Base-by-base conservation (phyloP, 371 early-diverging fungal genomes). In the Mucor racemosus region DNA sequence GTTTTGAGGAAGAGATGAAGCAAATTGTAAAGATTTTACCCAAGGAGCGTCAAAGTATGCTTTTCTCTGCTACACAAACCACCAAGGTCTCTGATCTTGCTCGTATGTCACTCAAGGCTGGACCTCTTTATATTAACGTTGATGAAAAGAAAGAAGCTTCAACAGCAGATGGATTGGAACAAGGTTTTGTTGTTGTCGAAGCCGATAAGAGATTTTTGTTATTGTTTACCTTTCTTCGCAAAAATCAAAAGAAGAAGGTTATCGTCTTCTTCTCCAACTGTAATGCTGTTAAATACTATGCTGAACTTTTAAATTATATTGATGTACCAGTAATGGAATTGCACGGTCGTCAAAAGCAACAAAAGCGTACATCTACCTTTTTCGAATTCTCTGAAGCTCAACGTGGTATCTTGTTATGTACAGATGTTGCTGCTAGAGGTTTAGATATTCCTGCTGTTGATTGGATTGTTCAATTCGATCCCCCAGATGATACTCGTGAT, bases 51-150 rank as follows among this genome's bases (percentile, higher is more conserved):
- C 98, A 99, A 77, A 94, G 94, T 19, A 90, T 98, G 91, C 87
- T 99, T 38, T 99, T 99, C 81, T 99, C 97, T 17, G 99, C 99
- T 31, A 99, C 99, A 11, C 95, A 98, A 77, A 97, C 98, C 9
- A 97, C 99, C 53, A 97, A 98, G 81, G 97, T 98, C 55, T 92
- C 92, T 61, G 96, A 97, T 75, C 86, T 99, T 39, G 97, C 96
- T n/a, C 90, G 96, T 53, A 91, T 96, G 31, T 97, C 98, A 33
- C 86, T 98, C 58, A 95, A 94, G 77, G 88, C 91, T 65, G 86
- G 91, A 14, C 99, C 99, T 9, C 80, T 98, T 54, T 97, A 97
- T 81, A 95, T 98, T 81, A 97, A 97, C 71, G 99, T 97, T 11
- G 94, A 97, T 81, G 91, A 94, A 78, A 84, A 94, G 80, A 92